phyloP scores from a whole-genome alignment of 108 stramenopile species.

The Nitzschia sp. region DNA sequence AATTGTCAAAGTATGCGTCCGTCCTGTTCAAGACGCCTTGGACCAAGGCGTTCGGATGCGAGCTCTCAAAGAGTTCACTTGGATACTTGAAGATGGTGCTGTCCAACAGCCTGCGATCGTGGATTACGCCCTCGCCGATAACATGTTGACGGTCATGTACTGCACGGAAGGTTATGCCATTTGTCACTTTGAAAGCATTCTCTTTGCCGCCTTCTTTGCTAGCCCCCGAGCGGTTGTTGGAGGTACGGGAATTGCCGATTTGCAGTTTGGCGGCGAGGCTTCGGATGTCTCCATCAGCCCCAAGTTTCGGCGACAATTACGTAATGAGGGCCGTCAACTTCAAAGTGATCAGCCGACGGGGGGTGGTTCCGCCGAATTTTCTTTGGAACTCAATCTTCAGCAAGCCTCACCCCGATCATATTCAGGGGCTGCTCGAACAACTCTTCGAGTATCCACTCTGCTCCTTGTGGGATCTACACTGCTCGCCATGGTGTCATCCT shows the following conservation, averaged over 20 bases:
- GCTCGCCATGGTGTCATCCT: too few species aligned
- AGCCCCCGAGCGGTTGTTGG: background rate
- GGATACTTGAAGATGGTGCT: background rate
- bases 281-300: background rate
- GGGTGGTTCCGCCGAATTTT: background rate
- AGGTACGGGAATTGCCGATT: background rate
- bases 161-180: background rate
- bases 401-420: too few species aligned
- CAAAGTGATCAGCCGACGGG: background rate
- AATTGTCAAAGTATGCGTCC: slow-evolving; percentile 4
- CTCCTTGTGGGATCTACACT: too few species aligned
- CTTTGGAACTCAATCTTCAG: background rate
- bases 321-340: background rate
- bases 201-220: background rate
- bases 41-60: background rate
- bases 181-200: slow-evolving; percentile 7
- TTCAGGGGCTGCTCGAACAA: too few species aligned
- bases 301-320: background rate
- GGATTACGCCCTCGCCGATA: background rate
- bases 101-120: slow-evolving; percentile 6
- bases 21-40: background rate
- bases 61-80: slow-evolving; percentile 5
- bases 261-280: slow-evolving; percentile 4
- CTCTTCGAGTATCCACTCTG: too few species aligned
- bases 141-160: background rate